Conservation (phyloP, 2,329 filamentous ascomycete genomes). For the Nectriaceae sp. region DNA sequence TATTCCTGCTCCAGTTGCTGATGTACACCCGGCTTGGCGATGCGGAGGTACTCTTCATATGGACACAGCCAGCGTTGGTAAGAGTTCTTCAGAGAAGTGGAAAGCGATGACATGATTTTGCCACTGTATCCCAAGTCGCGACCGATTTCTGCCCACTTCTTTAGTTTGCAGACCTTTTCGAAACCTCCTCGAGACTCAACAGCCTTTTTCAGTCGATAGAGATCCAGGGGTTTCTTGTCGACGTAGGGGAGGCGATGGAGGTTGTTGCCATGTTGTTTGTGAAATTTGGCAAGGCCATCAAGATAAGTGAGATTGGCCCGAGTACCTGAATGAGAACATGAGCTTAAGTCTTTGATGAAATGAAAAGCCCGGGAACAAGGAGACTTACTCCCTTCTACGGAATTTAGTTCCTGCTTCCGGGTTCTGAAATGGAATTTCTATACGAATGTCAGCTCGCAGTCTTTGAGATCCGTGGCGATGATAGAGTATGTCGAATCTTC, state of each 20-base stretch:
- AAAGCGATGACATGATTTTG: conserved; percentile 99
- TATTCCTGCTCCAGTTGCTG: conserved; percentile 93
- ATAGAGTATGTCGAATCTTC: conserved; percentile 24
- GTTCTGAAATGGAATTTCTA: conserved; percentile 97
- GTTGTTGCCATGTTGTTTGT: conserved; percentile 94
- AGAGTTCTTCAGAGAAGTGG: conserved; percentile 96
- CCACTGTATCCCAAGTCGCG: conserved; percentile 96
- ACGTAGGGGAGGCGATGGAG: conserved; percentile 94
- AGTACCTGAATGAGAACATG: conserved; percentile 68
- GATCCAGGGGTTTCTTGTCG: conserved; percentile 93
- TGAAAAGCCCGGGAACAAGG: conserved; percentile 5
- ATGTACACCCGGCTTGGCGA: conserved; percentile 94
- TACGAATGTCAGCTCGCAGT: not conserved
- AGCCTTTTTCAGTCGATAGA: conserved; percentile 95
- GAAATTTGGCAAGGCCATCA: conserved; percentile 92
- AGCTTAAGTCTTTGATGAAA: conserved; percentile 35
- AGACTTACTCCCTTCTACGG: conserved; percentile 89
- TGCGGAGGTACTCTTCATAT: conserved; percentile 89
- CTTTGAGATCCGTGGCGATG: not conserved
- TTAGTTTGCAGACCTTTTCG: conserved; percentile 92
- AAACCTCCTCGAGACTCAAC: conserved; percentile 95
- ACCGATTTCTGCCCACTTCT: conserved; percentile 99
- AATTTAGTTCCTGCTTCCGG: conserved; percentile 94
- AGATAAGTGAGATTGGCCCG: conserved; percentile 95
- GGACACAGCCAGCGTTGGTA: conserved; percentile 96